Percentiles rank a stretch among this genome's conserved stretches.
phyloP scores from a whole-genome alignment of 164 flowering plant genomes.

The Magnolia sinica region DNA sequence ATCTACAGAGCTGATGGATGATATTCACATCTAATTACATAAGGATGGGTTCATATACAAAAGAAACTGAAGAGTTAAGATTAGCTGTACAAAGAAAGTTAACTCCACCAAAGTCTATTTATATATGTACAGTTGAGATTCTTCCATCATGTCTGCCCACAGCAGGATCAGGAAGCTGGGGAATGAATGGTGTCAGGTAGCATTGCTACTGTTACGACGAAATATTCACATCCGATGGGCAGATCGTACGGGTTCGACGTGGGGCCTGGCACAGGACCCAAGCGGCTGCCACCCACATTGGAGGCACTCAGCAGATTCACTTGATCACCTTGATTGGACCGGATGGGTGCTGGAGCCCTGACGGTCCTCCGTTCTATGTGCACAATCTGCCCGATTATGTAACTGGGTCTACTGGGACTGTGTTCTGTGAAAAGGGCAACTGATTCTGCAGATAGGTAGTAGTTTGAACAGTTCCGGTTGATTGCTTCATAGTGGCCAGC shows the following conservation, averaged over 20 bases:
- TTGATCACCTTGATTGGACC: conserved; percentile 35
- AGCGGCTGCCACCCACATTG: conserved; percentile 32
- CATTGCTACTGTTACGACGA: conserved; percentile 92
- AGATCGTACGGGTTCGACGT: conserved; percentile 63
- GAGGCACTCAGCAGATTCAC: conserved; percentile 34
- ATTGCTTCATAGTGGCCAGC: conserved; percentile 84
- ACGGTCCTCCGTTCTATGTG: conserved; percentile 80
- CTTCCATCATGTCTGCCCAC: conserved; percentile 16
- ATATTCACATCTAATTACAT: conserved; percentile 8
- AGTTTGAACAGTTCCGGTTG: conserved; percentile 71
- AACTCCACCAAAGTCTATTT: neutral
- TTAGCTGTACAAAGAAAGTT: conserved; percentile 11
- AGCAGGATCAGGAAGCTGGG: conserved; percentile 26
- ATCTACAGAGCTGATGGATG: neutral
- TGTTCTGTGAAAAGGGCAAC: conserved; percentile 82
- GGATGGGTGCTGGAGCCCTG: conserved; percentile 29
- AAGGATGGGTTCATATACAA: conserved; percentile 1
- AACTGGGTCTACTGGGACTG: conserved; percentile 59
- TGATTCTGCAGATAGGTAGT: conserved; percentile 85
- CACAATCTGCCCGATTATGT: conserved; percentile 91
- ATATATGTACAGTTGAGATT: conserved; percentile 3
- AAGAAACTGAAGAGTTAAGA: neutral
- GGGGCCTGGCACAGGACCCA: neutral
- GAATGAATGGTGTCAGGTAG: conserved; percentile 86
- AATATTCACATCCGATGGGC: conserved; percentile 84